Base-by-base conservation (phyloP, 768 basidiomycete species). In the Boletales sp. region DNA sequence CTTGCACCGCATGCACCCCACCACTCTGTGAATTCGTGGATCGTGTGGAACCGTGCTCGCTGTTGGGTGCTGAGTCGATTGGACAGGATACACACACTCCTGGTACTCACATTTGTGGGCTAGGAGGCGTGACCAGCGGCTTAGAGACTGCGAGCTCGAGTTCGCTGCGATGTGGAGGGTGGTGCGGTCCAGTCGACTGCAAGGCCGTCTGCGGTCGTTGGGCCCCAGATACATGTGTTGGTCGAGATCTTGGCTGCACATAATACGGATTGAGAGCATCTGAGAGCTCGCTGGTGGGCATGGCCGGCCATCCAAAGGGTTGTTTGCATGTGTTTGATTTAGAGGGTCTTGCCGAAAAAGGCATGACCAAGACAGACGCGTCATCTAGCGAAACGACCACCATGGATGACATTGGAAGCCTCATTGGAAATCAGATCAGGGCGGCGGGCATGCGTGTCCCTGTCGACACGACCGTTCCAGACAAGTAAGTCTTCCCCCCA, bases 181-280 rank as follows among this genome's bases (percentile, higher is more conserved):
- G 72, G 21, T 70, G 71, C 39, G 72, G 74, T 15, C 68, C 64
- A 14, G 62, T 61, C 25, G 61, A 62, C 7, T 65, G 62, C 35
- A 63, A 57, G 3, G 63, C 57, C 38, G 71, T 66, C 7, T 59
- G 46, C 31, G 25, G 60, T 54, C 9, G 69, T 50, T 42, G 68
- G 28, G 41, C 51, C 39, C 30, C 48, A 8, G 52, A 30, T n/a
- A 17, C 37, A 9, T 58, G 56, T 0, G 60, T 51, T 3, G 62
- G 50, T 37, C 74, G 64, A 17, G 66, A 56, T 53, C 77, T 69
- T 15, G 70, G 59, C 46, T 79, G 78, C 33, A 73, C 74, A 50
- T 79, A 73, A 61, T 81, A 73, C 11, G 86, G 86, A 65, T 89
- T 90, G 59, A 90, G 82, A 6, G 87, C 87, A 62, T 90, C 82